Base-by-base conservation (phyloP, 2,329 filamentous ascomycete genomes). In the Stachybotrys elegans region DNA sequence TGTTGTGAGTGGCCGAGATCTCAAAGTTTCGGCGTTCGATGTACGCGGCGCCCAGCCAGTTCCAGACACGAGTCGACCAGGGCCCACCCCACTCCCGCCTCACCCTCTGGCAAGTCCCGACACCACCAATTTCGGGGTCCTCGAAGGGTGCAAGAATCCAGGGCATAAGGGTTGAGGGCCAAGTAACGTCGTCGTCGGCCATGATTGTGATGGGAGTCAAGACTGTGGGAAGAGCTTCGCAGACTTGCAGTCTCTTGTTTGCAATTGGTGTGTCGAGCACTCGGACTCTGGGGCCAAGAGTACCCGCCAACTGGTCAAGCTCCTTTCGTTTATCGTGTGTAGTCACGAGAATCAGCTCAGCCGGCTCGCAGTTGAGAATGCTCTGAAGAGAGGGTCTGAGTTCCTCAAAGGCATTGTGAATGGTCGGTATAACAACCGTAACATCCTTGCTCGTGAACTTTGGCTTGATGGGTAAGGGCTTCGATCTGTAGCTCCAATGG, bases 71-170 rank as follows among this genome's bases (percentile, higher is more conserved):
- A 34, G 79, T 78, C 21, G 72, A 71, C 58, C 81, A 69, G 32
- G 79, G 79, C 2, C 68, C 78, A 37, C 71, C 71, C 58, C 78
- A 76, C 51, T 83, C 81, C 49, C 89, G 84, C 60, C 83, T 82
- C 51, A 96, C 79, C 49, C 89, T 76, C 69, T 97, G 92, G 63
- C 88, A 95, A 43, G 92, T 95, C 29, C 91, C 90, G 43, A 96
- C 92, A 25, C 90, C 92, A 47, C 92, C 92, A 54, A 94, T 92
- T 50, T 77, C 74, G 31, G 78, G 71, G 61, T 93, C 83, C 63
- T 96, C 90, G 50, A 97, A 95, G 0, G 92, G 91, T 5, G 92
- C 92, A 49, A 97, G 72, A 46, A 97, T 86, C 91, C 91, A 96
- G 23, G 85, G 86, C 57, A 95, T 79, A 50, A 95, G 80, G 34